Evolutionary conservation across 1,284 basidiomycete genomes (phyloP).

Genomic region (Ganoderma lingzhi): DNA sequence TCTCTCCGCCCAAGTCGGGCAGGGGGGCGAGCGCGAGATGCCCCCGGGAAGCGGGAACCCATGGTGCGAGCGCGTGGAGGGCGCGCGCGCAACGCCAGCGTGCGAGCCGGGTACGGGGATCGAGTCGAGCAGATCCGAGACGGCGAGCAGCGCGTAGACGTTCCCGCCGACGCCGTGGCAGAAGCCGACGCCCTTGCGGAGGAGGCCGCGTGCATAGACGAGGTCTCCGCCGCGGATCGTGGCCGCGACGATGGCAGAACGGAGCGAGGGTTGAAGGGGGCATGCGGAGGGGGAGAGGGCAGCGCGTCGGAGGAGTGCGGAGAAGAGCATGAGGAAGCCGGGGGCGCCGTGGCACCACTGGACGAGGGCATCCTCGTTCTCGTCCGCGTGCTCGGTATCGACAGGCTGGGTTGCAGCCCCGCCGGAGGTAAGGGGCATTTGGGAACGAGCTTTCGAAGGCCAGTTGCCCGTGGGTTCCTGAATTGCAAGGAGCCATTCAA

Average conservation of each 20-base stretch:
- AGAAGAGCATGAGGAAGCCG: constrained; percentile 56
- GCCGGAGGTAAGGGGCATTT: constrained; percentile 32
- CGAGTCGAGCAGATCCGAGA: constrained; percentile 43
- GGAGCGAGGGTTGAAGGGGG: constrained; percentile 32
- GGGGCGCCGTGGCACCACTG: constrained; percentile 71
- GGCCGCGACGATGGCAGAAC: constrained; percentile 40
- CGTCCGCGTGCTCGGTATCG: constrained; percentile 24
- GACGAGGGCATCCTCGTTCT: constrained; percentile 46
- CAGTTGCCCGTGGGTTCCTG: constrained; percentile 60
- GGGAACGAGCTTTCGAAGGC: constrained; percentile 51
- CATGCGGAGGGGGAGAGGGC: constrained; percentile 26
- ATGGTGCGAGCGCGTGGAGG: constrained; percentile 9
- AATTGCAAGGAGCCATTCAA: constrained; percentile 54
- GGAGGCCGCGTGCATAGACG: constrained; percentile 56
- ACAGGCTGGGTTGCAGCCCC: constrained; percentile 21
- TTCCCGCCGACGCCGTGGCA: constrained; percentile 64
- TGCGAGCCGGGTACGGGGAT: constrained; percentile 3
- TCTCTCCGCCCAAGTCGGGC: constrained; percentile 1
- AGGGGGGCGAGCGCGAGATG: constrained; percentile 5
- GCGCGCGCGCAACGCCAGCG: constrained; percentile 1
- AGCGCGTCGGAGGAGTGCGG: constrained; percentile 45
- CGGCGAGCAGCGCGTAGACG: constrained; percentile 58
- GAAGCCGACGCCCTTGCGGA: constrained; percentile 62
- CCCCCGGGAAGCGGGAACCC: constrained; percentile 1
- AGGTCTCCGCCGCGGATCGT: constrained; percentile 49